These are phyloP conservation scores for Aspergillus mulundensis DNA, from an alignment of 495 filamentous ascomycete genomes.

Conservation along the genomic window DNA sequence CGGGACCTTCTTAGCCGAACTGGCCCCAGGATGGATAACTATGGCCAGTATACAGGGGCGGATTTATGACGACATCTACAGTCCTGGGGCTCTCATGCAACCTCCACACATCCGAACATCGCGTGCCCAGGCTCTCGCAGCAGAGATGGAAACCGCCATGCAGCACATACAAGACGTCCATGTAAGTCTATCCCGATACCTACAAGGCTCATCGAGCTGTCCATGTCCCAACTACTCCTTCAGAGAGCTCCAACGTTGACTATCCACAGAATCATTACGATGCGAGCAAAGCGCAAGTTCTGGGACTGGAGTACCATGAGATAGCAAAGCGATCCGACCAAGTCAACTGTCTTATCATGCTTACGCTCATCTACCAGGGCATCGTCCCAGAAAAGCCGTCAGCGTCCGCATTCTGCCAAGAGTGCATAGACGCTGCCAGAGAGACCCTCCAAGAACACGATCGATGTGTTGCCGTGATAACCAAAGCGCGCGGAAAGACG, in stretches of 20 bases:
- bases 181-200: slow-evolving; percentile 1
- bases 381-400: slow-evolving; percentile 13
- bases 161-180: slow-evolving; percentile 7
- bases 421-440: slow-evolving; percentile 17
- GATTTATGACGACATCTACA: slow-evolving; percentile 15
- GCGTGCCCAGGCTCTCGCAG: slow-evolving; percentile 11
- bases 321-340: slow-evolving; percentile 7
- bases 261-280: not conserved
- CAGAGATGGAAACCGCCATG: slow-evolving; percentile 11
- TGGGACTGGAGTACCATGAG: slow-evolving; percentile 4
- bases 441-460: slow-evolving; percentile 13
- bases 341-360: slow-evolving; percentile 12
- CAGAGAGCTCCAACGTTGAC: not conserved
- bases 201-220: not conserved
- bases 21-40: slow-evolving; percentile 7
- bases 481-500: not conserved
- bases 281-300: slow-evolving; percentile 8
- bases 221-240: not conserved
- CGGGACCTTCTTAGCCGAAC: not conserved
- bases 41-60: slow-evolving; percentile 10
- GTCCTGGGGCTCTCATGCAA: slow-evolving; percentile 6
- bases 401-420: slow-evolving; percentile 1
- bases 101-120: slow-evolving; percentile 5
- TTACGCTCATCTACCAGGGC: slow-evolving; percentile 18
- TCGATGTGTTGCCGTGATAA: slow-evolving; percentile 9